Evolutionary conservation across 2,329 filamentous ascomycete genomes (phyloP).

Genomic region (Diaporthe destruens): DNA sequence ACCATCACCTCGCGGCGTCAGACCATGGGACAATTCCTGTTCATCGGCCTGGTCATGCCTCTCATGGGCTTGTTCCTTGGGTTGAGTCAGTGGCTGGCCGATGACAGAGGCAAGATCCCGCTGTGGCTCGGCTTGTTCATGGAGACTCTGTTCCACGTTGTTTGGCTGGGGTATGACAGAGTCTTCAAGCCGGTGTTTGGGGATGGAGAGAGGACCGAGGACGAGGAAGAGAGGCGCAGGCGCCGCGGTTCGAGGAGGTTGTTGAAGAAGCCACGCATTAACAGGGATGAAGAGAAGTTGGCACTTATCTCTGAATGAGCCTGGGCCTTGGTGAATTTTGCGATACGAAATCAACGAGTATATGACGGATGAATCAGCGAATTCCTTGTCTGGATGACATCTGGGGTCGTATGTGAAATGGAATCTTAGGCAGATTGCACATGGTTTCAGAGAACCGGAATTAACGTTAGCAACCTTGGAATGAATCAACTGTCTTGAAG

Average conservation of each 20-base stretch:
- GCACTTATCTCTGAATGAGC: not conserved
- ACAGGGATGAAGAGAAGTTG: slow-evolving; percentile 41
- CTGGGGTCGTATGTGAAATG: too few relatives aligned
- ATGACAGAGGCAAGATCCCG: slow-evolving; percentile 76
- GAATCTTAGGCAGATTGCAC: not conserved
- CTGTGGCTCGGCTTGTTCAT: slow-evolving; percentile 71
- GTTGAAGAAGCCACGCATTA: slow-evolving; percentile 30
- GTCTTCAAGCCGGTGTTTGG: slow-evolving; percentile 76
- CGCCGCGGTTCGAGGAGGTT: slow-evolving; percentile 31
- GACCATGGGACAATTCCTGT: slow-evolving; percentile 71
- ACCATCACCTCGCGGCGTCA: slow-evolving; percentile 76
- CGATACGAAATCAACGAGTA: too few relatives aligned
- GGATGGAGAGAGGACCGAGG: slow-evolving; percentile 80
- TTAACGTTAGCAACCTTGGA: too few relatives aligned
- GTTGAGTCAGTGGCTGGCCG: slow-evolving; percentile 64
- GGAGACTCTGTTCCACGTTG: slow-evolving; percentile 63
- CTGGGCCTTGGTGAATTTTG: too few relatives aligned
- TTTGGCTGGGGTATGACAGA: slow-evolving; percentile 61
- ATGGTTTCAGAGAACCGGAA: not conserved
- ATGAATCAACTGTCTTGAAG: not conserved
- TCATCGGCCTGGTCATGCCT: slow-evolving; percentile 67
- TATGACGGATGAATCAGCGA: rapidly evolving
- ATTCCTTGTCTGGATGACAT: not conserved
- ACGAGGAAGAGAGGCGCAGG: slow-evolving; percentile 41
- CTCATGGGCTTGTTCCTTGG: slow-evolving; percentile 70